Evolutionary conservation across 768 basidiomycete species (phyloP), one percentile per base, ranked within the genome.

Genomic region (Cubamyces lactineus): DNA sequence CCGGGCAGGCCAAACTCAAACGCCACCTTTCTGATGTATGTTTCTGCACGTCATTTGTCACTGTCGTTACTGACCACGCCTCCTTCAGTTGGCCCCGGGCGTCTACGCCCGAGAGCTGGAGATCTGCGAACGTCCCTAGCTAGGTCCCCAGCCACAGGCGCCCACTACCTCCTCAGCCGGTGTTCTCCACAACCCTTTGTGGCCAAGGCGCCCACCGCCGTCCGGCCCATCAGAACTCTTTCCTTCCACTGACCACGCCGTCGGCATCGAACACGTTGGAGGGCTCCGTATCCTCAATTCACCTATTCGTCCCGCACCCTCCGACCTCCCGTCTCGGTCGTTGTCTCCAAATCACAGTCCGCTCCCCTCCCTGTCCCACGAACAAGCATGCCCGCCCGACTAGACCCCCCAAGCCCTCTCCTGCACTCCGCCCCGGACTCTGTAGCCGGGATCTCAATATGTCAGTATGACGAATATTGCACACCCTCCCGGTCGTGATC

Each of bases 1-100:
- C 54, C 48, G 34, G 57, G 34, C 51, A 17, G 45, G 8, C 16
- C 46, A 30, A 67, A 67, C 63, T 56, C 60, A 62, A 67, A 67
- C 66, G 66, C 66, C 66, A 67, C 66, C 56, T 64, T 61, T 66
- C 66, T 67, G 66, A 67, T 67, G 63, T 39, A 45, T 49, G 53
- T 60, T 34, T 57, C 41, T 47, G 52, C 57, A 53, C 63, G 63
- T 57, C 63, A 59, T 62, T 52, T 62, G 66, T 63, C 60, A 34
- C 30, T 63, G 47, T 62, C 57, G 24, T 26, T 38, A 26, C 53
- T 56, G 47, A 51, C 50, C 59, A 54, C 59, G 59, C 57, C 55
- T 34, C 6, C 34, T 34, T 1, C 34, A 34, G 34, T 34, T 34
- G 11, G 34, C 34, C 34, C 34, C 34, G 34, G 9, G 34, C 34